A percentile compares a stretch with the other conserved stretches of the same genome.
These are phyloP conservation scores for Neopestalotiopsis clavispora DNA, from an alignment of 2,329 filamentous ascomycete genomes.

Conservation along the genomic window DNA sequence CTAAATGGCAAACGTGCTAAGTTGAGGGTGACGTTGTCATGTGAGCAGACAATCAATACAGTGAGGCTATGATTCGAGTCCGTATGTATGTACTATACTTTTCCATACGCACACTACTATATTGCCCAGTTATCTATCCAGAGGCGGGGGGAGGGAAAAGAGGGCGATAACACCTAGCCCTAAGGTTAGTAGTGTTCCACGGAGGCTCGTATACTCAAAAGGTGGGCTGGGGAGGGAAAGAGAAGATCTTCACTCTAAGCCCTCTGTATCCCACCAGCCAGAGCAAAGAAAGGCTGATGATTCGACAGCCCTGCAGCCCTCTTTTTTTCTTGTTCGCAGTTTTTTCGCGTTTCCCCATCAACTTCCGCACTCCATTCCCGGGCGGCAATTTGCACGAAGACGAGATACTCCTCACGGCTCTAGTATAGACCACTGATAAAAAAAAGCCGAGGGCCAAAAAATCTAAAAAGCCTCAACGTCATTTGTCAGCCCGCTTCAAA, in stretches of 20 bases:
- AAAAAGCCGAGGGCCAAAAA: not conserved
- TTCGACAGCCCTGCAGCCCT: too few relatives aligned
- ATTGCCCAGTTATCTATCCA: not conserved
- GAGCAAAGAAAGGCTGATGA: not conserved
- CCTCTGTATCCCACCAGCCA: not conserved
- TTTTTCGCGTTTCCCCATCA: too few relatives aligned
- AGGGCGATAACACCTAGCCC: not conserved
- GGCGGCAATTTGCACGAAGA: too few relatives aligned
- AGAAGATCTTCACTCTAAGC: not conserved
- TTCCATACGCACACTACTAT: not conserved
- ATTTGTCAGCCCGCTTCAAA: not conserved
- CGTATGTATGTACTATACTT: not conserved
- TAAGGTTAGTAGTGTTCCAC: not conserved
- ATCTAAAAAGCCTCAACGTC: not conserved
- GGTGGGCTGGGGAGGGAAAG: not conserved
- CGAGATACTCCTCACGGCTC: too few relatives aligned
- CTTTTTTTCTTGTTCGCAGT: too few relatives aligned
- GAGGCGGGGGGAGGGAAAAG: not conserved
- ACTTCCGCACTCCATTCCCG: too few relatives aligned
- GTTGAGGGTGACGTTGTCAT: not conserved
- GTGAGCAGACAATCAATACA: not conserved
- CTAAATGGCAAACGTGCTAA: conserved; percentile 1
- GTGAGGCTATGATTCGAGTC: not conserved
- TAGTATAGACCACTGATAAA: too few relatives aligned
- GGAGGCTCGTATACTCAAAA: conserved; percentile 4